Base-by-base conservation (phyloP, 2,329 filamentous ascomycete genomes). In the Ophiosphaerella narmari region DNA sequence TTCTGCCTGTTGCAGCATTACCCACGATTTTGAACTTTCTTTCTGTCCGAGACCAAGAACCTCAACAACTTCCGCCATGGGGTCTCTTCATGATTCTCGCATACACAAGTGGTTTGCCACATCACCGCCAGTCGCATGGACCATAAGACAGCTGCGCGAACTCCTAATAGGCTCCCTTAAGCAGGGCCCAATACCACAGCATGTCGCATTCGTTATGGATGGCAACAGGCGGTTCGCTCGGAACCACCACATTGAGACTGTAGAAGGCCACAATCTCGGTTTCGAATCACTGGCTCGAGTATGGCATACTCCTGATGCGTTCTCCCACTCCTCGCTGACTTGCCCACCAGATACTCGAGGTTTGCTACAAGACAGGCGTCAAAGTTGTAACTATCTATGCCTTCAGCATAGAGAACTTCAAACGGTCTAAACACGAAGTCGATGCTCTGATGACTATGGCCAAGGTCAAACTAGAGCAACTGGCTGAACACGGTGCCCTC, bases 141-240 rank as follows among this genome's bases (percentile, higher is more conserved):
- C 83, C n/a, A 80, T 95, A 52, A 85, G 84, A 52, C 85, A 87
- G 64, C 76, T 96, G 16, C 86, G 91, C 57, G 90, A 96, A 71
- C 78, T 96, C 43, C 81, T 97, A 55, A 94, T 99, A 62, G 90
- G 91, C 46, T 89, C 92, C 42, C 77, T 97, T 46, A 87, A 87
- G 68, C 93, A 97, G 75, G 94, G 94, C 0, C 91, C 91, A 2
- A 88, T 99, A 47, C 94, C 94, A 8, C 87, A 91, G 67, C 94
- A 99, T 84, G 85, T 99, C 53, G 94, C 94, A n/a, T 99, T 99
- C 70, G 93, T 97, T 63, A 99, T 99, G 94, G 94, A 99, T 72
- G 94, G 94, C 48, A 99, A 99, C 76, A 81, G 94, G 66, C 88
- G 94, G 39, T 99, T 95, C 77, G 94, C 94, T 12, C 84, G 90